Base-by-base conservation (phyloP, 2,329 filamentous ascomycete genomes). In the Paraphoma sp. region DNA sequence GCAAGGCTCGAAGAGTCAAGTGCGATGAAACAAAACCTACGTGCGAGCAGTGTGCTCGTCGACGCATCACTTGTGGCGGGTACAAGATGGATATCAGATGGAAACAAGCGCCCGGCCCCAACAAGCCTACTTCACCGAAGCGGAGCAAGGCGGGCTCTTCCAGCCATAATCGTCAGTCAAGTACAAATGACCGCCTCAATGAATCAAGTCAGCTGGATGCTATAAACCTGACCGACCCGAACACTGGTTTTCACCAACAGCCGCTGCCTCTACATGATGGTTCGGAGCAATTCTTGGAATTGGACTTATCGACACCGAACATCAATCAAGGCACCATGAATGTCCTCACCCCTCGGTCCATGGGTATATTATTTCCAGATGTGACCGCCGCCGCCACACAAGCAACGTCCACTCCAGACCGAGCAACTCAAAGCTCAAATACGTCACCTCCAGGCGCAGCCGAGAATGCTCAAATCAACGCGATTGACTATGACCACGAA, bases 11-110 rank as follows among this genome's bases (percentile, higher is more conserved):
- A 76, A 81, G 88, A 63, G 78, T 90, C 46, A 90, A 90, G 76
- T 91, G 88, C 76, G 88, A 89, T 72, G 88, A 90, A 76, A 85
- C 84, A 47, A 90, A 90, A 66, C 88, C 87, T 1, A 81, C 80
- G 33, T 90, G 87, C 65, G 80, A 84, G 48, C 87, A 90, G 77
- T 90, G 87, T 69, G 80, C 85, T 50, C 86, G 85, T 65, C 81
- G 88, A 53, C 86, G 84, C 54, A 86, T 90, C 30, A 73, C 79
- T 5, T 90, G 88, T 69, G 88, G 87, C 56, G 88, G 88, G 16
- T 91, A 90, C 74, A 88, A 85, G 72, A 90, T 89, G 69, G 85
- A 89, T 70, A 89, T 89, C 74, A 89, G 89, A 79, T 90, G 87
- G 87, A 82, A 59, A 51, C 57, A 54, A 36, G 63, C 51, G 43